phyloP scores from a whole-genome alignment of 2,329 filamentous ascomycete species.

The Aspergillus tanneri region DNA sequence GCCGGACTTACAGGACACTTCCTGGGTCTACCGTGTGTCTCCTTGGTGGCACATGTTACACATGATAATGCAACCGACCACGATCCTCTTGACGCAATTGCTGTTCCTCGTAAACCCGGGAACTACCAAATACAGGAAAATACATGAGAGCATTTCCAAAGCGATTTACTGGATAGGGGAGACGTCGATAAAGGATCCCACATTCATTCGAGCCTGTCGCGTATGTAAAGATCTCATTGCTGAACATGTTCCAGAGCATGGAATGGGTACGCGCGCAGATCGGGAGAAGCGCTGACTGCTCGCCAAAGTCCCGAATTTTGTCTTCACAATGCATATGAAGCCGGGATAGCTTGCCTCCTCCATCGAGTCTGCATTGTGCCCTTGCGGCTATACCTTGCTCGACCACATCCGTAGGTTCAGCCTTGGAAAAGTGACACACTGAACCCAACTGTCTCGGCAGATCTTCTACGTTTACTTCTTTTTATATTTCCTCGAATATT shows the following conservation, averaged over 20 bases:
- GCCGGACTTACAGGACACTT: slow-evolving; percentile 33
- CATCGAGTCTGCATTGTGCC: too few relatives aligned
- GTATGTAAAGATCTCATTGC: slow-evolving; percentile 30
- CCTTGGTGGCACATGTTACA: slow-evolving; percentile 46
- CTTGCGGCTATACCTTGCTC: too few relatives aligned
- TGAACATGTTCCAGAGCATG: slow-evolving; percentile 20
- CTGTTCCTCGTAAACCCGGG: slow-evolving; percentile 34
- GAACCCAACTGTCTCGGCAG: too few relatives aligned
- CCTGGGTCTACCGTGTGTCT: slow-evolving; percentile 31
- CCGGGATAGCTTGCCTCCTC: too few relatives aligned
- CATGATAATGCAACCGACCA: slow-evolving; percentile 41
- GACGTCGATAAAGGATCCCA: slow-evolving; percentile 35
- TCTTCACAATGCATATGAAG: too few relatives aligned
- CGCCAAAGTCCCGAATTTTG: neutral
- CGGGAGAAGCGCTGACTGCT: slow-evolving; percentile 3
- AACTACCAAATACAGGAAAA: slow-evolving; percentile 26
- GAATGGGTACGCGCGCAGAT: neutral
- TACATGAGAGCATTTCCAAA: slow-evolving; percentile 35
- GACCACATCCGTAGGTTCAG: too few relatives aligned
- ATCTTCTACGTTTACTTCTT: too few relatives aligned
- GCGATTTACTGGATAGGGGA: slow-evolving; percentile 37
- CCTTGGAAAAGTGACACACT: too few relatives aligned
- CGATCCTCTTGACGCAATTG: slow-evolving; percentile 39
- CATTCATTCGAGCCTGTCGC: slow-evolving; percentile 36
- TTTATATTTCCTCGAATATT: too few relatives aligned